These are phyloP conservation scores for Viridothelium virens DNA, from an alignment of 495 filamentous ascomycete genomes.

Conservation along the genomic window DNA sequence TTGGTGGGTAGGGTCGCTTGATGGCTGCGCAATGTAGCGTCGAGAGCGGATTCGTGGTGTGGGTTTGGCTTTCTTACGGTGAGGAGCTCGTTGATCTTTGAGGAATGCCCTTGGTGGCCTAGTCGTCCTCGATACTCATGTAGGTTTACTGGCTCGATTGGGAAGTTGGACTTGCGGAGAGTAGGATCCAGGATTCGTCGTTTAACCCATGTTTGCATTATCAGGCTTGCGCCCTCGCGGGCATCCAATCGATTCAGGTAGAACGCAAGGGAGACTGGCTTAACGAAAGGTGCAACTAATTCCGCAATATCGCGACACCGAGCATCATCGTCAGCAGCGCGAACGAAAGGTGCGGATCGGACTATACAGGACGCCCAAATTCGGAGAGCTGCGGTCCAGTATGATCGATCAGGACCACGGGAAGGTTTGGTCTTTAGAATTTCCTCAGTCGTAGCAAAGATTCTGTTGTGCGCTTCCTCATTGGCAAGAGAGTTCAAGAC, in stretches of 20 bases:
- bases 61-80: not conserved
- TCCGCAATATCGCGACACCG: not conserved
- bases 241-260: constrained; percentile 2
- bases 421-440: not conserved
- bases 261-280: not conserved
- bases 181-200: not conserved
- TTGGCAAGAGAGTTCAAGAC: constrained; percentile 7
- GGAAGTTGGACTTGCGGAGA: not conserved
- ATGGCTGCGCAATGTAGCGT: not conserved
- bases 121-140: constrained; percentile 2
- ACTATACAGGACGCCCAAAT: not conserved
- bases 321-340: not conserved
- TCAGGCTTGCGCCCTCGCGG: not conserved
- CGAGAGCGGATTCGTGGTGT: not conserved
- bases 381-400: not conserved
- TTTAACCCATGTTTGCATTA: constrained; percentile 8
- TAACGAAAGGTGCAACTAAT: not conserved
- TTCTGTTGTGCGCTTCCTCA: not conserved
- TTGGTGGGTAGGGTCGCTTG: not conserved
- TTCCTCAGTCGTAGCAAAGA: not conserved
- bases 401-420: not conserved
- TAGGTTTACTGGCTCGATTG: not conserved
- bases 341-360: not conserved
- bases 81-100: constrained; percentile 4
- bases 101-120: not conserved